These are phyloP conservation scores for Pinus tabuliformis DNA, from an alignment of 75 land plant species.

Conservation along the genomic window DNA sequence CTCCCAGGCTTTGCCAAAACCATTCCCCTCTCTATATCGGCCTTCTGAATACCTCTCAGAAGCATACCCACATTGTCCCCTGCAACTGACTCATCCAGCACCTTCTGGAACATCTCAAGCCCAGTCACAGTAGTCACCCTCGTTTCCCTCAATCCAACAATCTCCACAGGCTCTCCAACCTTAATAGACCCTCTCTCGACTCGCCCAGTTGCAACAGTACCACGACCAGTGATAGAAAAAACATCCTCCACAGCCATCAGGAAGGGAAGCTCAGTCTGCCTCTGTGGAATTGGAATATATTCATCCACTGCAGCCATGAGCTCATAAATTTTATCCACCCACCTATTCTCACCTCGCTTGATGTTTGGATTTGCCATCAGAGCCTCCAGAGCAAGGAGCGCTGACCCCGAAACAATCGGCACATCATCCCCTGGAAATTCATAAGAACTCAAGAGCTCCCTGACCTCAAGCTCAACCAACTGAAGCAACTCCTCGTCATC, in stretches of 20 bases:
- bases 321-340: constrained; percentile 88
- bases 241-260: constrained; percentile 91
- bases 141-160: constrained; percentile 83
- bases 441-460: constrained; percentile 80
- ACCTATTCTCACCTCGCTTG: constrained; percentile 69
- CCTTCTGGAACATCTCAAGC: constrained; percentile 97
- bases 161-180: constrained; percentile 82
- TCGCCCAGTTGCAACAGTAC: constrained; percentile 94
- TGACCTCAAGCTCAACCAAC: constrained; percentile 90
- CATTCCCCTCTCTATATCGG: constrained; percentile 84
- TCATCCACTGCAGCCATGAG: constrained; percentile 87
- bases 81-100: constrained; percentile 78
- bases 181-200: constrained; percentile 83
- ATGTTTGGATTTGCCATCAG: constrained; percentile 65
- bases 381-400: constrained; percentile 80
- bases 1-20: constrained; percentile 85
- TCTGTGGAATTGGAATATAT: constrained; percentile 81
- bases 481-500: constrained; percentile 82
- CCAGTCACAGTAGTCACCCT: constrained; percentile 87
- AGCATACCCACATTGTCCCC: constrained; percentile 88
- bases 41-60: constrained; percentile 71
- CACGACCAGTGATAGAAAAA: constrained; percentile 96
- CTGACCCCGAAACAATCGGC: constrained; percentile 87
- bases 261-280: constrained; percentile 87
- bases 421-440: constrained; percentile 97